These are phyloP conservation scores for Dryadomyces quercus-mongolicae DNA, from an alignment of 2,329 filamentous ascomycete species.

Conservation along the genomic window DNA sequence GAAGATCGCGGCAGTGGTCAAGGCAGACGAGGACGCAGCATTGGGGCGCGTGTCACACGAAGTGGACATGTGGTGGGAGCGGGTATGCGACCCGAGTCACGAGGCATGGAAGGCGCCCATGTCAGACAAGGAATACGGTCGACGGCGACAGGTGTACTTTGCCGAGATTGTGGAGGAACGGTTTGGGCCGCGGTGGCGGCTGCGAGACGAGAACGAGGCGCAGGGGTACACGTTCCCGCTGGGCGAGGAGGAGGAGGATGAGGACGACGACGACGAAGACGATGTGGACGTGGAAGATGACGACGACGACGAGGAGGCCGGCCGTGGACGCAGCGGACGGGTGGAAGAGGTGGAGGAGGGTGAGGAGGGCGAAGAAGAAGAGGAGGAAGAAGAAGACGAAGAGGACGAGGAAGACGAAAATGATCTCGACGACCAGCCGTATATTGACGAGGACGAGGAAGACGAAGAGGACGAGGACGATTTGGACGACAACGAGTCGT, in stretches of 20 bases:
- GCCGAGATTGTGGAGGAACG: conserved; percentile 47
- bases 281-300: conserved; percentile 18
- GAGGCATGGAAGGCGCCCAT: conserved; percentile 46
- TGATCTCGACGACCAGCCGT: conserved; percentile 20
- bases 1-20: conserved; percentile 31
- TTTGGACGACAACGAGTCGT: conserved; percentile 65
- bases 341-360: conserved; percentile 15
- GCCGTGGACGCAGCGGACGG: conserved; percentile 14
- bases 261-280: conserved; percentile 19
- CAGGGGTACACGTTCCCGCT: conserved; percentile 8
- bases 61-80: conserved; percentile 54
- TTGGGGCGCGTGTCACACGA: conserved; percentile 53
- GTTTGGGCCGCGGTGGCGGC: conserved; percentile 33
- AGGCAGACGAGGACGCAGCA: conserved; percentile 44
- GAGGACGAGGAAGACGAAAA: conserved; percentile 53
- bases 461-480: conserved; percentile 44
- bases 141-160: conserved; percentile 43
- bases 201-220: conserved; percentile 24
- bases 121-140: conserved; percentile 48
- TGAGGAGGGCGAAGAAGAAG: conserved; percentile 18
- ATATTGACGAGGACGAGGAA: conserved; percentile 20
- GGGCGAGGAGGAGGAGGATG: conserved; percentile 18
- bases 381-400: conserved; percentile 43
- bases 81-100: conserved; percentile 46
- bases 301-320: conserved; percentile 20